Base-by-base conservation (phyloP, 179 eudicot genomes). In the Patellifolia procumbens region DNA sequence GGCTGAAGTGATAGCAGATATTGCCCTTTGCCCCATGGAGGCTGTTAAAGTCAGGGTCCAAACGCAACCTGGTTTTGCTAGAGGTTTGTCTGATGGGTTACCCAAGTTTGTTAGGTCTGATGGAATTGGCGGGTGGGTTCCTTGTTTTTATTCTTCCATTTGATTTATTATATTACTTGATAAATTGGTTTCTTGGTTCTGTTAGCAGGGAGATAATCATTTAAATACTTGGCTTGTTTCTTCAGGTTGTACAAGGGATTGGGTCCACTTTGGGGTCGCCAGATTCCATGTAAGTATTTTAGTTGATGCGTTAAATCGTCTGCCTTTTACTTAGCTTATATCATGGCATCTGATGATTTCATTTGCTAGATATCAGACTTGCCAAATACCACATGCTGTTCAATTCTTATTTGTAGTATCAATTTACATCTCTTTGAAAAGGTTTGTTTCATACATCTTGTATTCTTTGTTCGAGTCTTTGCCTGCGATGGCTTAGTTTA, bases 181-280 rank as follows among this genome's bases (percentile, higher is more conserved):
- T 64, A 9, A 17, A 35, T 39, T 17, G 16, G 15, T 26, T 24
- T 17, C 4, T 48, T 26, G 3, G n/a, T n/a, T 37, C 10, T 22
- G 8, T 58, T 58, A 17, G 34, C 0, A 32, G 62, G 34, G 12
- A n/a, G 0, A 28, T 51, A 19, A n/a, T 67, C 49, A 78, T 68
- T 19, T 72, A 7, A 0, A 6, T 24, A 68, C n/a, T n/a, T n/a
- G 5, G 28, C 15, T 32, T 26, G 20, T 29, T 79, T 42, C 62
- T 75, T 70, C 90, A 93, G 97, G 81, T 84, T 88, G 73, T 93
- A 84, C 87, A 91, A 84, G 82, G 98, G 98, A 34, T 43, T 93
- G 24, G 91, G 81, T 83, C 98, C 98, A 79, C 97, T 93, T 56
- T 91, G 98, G 98, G 98, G 98, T 17, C 90, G 97, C 63, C 98